A percentile compares a stretch with the other conserved stretches of the same genome.
Conservation (phyloP, 208 protist genomes). For the Blastocrithidia nonstop region DNA sequence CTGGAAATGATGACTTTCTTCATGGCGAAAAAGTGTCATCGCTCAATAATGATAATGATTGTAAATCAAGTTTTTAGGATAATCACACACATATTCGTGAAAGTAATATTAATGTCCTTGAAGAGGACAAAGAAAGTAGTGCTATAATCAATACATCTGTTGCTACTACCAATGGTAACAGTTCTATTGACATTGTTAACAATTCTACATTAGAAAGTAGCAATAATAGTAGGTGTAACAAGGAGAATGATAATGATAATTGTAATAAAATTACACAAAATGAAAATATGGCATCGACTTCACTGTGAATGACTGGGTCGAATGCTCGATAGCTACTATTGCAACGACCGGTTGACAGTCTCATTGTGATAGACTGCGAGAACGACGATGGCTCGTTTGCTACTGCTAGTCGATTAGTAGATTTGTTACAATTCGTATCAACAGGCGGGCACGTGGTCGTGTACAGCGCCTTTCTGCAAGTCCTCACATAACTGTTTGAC, state of each 20-base stretch:
- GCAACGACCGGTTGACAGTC: conserved; percentile 39
- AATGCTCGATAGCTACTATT: conserved; percentile 43
- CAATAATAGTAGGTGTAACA: not conserved
- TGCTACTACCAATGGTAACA: too few relatives aligned
- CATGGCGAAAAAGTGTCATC: too few relatives aligned
- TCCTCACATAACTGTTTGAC: conserved; percentile 44
- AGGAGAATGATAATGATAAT: not conserved
- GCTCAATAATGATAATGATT: too few relatives aligned
- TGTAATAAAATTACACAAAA: conserved; percentile 1
- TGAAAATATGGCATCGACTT: conserved; percentile 1
- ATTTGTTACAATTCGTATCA: conserved; percentile 67
- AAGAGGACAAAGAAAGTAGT: too few relatives aligned
- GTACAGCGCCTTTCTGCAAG: conserved; percentile 76
- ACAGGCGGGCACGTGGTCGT: conserved; percentile 67
- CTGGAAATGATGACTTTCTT: conserved; percentile 56
- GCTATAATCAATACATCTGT: too few relatives aligned
- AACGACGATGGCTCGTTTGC: conserved; percentile 11
- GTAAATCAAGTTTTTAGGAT: too few relatives aligned
- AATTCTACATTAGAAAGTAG: not conserved
- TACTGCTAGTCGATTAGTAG: conserved; percentile 12
- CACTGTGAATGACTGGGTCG: conserved; percentile 63
- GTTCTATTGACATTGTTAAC: not conserved
- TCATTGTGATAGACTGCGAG: conserved; percentile 53
- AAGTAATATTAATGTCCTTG: too few relatives aligned
- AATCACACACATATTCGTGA: too few relatives aligned